Base-by-base conservation (phyloP, 176 grass and related monocot species). In the Eragrostis nindensis region DNA sequence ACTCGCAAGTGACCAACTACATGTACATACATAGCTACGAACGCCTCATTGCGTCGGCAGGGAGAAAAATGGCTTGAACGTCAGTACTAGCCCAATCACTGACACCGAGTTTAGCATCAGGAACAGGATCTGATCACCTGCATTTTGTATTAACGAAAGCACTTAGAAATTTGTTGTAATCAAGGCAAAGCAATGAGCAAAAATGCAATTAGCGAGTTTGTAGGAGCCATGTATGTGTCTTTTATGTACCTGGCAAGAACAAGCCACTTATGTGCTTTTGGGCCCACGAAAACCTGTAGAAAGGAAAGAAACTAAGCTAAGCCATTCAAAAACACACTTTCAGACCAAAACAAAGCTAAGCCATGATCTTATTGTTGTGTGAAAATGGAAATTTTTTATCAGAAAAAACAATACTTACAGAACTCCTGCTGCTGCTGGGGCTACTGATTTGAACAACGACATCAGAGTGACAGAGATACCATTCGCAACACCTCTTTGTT, bases 401-500 rank as follows among this genome's bases (percentile, higher is more conserved):
- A 26, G 11, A 61, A 1, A 7, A 53, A 43, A 50, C 14, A 29
- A 11, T 85, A 82, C 86, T 86, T 84, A 94, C 92, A 91, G 14
- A 75, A 85, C 68, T 63, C 92, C 92, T 70, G 86, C 89, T 71
- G 52, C 80, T 66, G 89, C 92, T 82, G 92, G 92, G 75, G 89
- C 92, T 47, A 84, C 29, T 54, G 89, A 67, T 86, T 89, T 91
- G 38, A 89, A 94, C 46, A 94, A 61, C 19, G 92, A 94, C 83
- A 91, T 86, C 50, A 90, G 75, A 71, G 86, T 89, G 40, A 94
- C 89, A n/a, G 92, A 91, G 10, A 91, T 89, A 11, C 92, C 92
- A 82, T 91, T 94, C 67, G 92, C 92, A 60, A 88, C 83, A 14
- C 89, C 89, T 81, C 92, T 89, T 78, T 91, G 89, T 63, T 91